Conservation (phyloP, 768 basidiomycete genomes). For the Psilocybe azurescens region DNA sequence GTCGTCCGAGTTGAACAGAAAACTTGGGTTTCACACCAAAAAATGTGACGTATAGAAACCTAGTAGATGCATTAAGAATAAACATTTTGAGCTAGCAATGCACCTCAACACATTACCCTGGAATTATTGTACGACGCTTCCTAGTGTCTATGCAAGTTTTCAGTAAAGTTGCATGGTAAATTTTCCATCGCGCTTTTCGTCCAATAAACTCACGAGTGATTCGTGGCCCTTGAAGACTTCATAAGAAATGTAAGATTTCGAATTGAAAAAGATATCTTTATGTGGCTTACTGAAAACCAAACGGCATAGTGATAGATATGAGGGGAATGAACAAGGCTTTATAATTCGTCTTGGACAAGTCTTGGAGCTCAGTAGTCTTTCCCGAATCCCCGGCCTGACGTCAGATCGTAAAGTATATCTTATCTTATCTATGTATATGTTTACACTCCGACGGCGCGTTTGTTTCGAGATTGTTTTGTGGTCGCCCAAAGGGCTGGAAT, state of each 20-base stretch:
- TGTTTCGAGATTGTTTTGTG: neutral
- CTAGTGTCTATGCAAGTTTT: slow-evolving; percentile 15
- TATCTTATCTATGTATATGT: slow-evolving; percentile 1
- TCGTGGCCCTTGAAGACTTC: slow-evolving; percentile 31
- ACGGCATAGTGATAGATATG: slow-evolving; percentile 19
- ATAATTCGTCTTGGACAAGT: neutral
- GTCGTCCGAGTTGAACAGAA: slow-evolving; percentile 35
- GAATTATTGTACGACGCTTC: slow-evolving; percentile 38
- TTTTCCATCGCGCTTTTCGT: neutral
- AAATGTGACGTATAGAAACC: slow-evolving; percentile 42
- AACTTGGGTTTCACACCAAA: slow-evolving; percentile 34
- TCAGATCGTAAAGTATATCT: neutral
- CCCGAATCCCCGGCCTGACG: neutral
- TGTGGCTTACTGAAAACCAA: slow-evolving; percentile 18
- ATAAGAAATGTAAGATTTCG: neutral
- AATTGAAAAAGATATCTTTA: neutral
- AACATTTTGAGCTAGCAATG: neutral
- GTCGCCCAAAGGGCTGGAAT: neutral
- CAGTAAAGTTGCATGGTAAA: neutral
- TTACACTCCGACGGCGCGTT: neutral
- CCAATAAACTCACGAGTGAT: slow-evolving; percentile 25
- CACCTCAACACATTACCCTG: slow-evolving; percentile 27
- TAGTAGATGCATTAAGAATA: slow-evolving; percentile 6
- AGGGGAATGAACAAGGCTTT: neutral
- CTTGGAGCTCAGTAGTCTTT: neutral